A percentile compares a stretch with the other conserved stretches of the same genome.
These are phyloP conservation scores for Knufia fluminis DNA, from an alignment of 2,329 filamentous ascomycete species.

Conservation along the genomic window DNA sequence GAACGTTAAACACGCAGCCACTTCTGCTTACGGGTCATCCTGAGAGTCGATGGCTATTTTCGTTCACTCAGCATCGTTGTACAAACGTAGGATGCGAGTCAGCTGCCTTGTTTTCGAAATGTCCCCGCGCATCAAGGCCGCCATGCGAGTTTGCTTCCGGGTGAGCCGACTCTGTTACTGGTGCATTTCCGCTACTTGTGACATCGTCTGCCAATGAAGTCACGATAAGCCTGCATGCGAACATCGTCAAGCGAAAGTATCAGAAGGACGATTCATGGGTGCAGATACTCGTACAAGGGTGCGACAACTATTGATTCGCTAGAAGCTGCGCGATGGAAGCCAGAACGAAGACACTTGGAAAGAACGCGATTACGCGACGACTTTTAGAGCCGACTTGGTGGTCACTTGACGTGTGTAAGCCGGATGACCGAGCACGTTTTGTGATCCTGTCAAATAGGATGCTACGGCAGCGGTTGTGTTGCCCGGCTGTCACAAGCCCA, in stretches of 20 bases:
- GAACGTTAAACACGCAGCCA: background rate
- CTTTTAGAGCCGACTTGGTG: background rate
- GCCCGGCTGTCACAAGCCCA: background rate
- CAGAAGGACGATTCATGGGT: background rate
- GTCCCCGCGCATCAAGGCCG: background rate
- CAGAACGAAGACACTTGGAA: background rate
- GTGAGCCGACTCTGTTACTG: background rate
- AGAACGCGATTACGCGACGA: background rate
- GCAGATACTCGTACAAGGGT: background rate
- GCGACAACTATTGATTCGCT: background rate
- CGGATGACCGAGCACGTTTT: background rate
- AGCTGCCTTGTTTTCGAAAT: background rate
- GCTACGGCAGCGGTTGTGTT: background rate
- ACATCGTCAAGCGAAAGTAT: background rate
- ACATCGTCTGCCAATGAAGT: background rate
- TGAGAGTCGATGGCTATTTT: background rate
- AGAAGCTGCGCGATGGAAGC: background rate
- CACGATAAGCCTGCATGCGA: background rate
- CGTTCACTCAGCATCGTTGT: conserved; percentile 1
- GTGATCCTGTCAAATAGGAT: background rate
- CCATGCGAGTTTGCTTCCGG: background rate
- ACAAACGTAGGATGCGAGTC: background rate
- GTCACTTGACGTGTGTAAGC: background rate
- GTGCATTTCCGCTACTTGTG: background rate
- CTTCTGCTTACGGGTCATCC: background rate